Evolutionary conservation across 768 basidiomycete species (phyloP).

Genomic region (Suillus hirtellus): DNA sequence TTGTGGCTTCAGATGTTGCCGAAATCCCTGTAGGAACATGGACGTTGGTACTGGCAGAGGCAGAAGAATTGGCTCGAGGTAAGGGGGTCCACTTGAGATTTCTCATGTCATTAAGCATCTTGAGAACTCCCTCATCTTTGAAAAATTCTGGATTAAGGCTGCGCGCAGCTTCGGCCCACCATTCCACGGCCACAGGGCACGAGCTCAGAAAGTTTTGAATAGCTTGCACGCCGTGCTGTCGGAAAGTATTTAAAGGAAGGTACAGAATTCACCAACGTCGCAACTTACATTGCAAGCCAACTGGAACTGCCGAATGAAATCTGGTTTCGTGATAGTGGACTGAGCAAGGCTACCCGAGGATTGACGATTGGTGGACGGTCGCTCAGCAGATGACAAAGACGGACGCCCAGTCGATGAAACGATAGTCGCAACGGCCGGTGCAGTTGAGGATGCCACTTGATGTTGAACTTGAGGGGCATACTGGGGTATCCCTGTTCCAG

Average conservation of each 20-base stretch:
- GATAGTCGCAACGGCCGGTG: background rate
- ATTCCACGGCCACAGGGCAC: background rate
- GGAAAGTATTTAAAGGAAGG: background rate
- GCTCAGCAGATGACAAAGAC: background rate
- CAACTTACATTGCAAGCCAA: constrained; percentile 21
- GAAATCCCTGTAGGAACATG: background rate
- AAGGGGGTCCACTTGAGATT: background rate
- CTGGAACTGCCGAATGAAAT: constrained; percentile 26
- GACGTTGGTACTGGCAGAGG: background rate
- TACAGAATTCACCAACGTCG: background rate
- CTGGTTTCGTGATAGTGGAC: constrained; percentile 13
- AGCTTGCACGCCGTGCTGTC: background rate
- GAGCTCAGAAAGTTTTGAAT: background rate
- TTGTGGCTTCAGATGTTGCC: too few relatives aligned
- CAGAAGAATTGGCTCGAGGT: background rate
- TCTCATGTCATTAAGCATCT: background rate
- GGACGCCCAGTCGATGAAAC: background rate
- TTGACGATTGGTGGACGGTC: background rate
- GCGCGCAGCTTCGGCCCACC: constrained; percentile 2
- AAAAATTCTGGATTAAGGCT: background rate
- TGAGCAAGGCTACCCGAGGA: background rate
- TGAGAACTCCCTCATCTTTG: background rate
- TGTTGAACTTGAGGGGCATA: background rate
- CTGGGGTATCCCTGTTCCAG: background rate
- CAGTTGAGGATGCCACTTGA: background rate